Evolutionary conservation across 345 rosid genomes (phyloP).

Genomic region (Diplotaxis tenuifolia): DNA sequence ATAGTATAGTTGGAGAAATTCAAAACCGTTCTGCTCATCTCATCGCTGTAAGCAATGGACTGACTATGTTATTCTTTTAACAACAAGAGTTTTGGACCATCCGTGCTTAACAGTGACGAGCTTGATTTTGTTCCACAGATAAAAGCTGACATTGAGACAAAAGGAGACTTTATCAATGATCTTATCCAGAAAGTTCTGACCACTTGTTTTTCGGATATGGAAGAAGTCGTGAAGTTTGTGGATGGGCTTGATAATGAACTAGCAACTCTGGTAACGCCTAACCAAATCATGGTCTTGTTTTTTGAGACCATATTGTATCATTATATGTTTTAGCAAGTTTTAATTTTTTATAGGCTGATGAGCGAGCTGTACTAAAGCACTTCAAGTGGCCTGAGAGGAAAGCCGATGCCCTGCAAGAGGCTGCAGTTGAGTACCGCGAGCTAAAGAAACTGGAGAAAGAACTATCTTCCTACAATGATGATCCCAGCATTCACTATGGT

Average conservation of each 20-base stretch:
- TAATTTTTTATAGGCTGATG: too few relatives aligned
- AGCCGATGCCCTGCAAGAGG: constrained; percentile 88
- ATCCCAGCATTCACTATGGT: constrained; percentile 48
- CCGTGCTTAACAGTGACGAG: not conserved
- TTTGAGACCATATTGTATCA: not conserved
- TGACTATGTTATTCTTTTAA: not conserved
- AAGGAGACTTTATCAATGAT: constrained; percentile 68
- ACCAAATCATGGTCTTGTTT: not conserved
- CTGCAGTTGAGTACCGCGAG: constrained; percentile 78
- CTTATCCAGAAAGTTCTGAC: constrained; percentile 68
- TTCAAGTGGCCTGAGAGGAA: constrained; percentile 93
- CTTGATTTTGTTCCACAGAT: constrained; percentile 44
- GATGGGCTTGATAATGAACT: constrained; percentile 80
- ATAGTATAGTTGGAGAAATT: constrained; percentile 84
- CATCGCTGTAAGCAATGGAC: constrained; percentile 64
- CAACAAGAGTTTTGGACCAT: not conserved
- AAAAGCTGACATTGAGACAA: constrained; percentile 79
- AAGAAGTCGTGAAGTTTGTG: constrained; percentile 70
- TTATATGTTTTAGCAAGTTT: too few relatives aligned
- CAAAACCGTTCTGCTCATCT: constrained; percentile 86
- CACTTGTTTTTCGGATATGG: constrained; percentile 65
- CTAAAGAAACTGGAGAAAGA: constrained; percentile 66
- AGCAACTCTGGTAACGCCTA: constrained; percentile 61
- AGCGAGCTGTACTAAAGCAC: constrained; percentile 86
- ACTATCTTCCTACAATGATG: constrained; percentile 59